These are phyloP conservation scores for Friedmanniomyces endolithicus DNA, from an alignment of 495 filamentous ascomycete species.

Conservation along the genomic window DNA sequence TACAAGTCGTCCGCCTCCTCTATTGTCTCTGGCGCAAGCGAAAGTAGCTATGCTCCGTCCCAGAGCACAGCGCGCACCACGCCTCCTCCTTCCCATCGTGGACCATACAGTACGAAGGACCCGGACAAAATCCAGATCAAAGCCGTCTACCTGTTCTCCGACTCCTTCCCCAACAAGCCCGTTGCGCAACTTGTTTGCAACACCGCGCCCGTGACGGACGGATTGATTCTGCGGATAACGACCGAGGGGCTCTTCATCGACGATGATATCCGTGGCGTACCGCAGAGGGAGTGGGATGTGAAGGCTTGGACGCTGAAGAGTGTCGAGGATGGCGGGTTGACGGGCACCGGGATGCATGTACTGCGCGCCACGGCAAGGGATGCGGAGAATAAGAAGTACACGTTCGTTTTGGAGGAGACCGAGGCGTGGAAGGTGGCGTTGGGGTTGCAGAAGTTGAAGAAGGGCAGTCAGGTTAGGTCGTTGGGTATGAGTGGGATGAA, in stretches of 20 bases:
- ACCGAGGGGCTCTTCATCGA: conserved; percentile 93
- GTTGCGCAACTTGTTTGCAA: conserved; percentile 69
- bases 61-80: conserved; percentile 74
- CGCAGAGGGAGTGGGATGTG: conserved; percentile 93
- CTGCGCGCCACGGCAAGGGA: conserved; percentile 73
- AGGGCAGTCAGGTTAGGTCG: conserved; percentile 48
- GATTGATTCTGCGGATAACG: conserved; percentile 69
- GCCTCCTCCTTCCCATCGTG: conserved; percentile 66
- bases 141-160: conserved; percentile 82
- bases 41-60: conserved; percentile 72
- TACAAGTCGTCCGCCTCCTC: conserved; percentile 47
- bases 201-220: conserved; percentile 66
- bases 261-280: conserved; percentile 75
- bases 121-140: conserved; percentile 89
- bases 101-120: conserved; percentile 70
- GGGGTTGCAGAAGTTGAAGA: conserved; percentile 60
- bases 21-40: conserved; percentile 58
- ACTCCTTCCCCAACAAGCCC: conserved; percentile 67
- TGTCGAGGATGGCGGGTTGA: conserved; percentile 59
- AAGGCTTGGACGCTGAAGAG: conserved; percentile 94
- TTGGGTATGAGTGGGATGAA: conserved; percentile 33
- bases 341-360: conserved; percentile 46
- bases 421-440: conserved; percentile 90
- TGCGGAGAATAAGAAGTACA: conserved; percentile 66
- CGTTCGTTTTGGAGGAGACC: conserved; percentile 69